Conservation (phyloP, 2,329 filamentous ascomycete genomes). For the Didymosphaeria variabile region DNA sequence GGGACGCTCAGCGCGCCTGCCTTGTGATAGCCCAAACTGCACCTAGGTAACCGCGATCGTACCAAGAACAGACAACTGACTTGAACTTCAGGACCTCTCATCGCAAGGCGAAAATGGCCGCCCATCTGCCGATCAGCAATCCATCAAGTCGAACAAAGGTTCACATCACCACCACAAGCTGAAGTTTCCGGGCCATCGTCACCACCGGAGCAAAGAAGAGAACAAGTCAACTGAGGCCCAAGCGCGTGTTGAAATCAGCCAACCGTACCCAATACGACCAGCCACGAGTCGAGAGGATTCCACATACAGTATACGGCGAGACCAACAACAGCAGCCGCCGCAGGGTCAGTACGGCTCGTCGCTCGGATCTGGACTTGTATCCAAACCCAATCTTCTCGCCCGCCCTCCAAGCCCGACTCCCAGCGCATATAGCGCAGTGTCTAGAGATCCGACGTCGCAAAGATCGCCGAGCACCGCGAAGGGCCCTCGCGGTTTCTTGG, state of each 20-base stretch:
- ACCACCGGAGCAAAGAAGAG: slow-evolving; percentile 71
- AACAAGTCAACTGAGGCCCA: slow-evolving; percentile 40
- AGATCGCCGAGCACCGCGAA: slow-evolving; percentile 66
- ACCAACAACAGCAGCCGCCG: slow-evolving; percentile 34
- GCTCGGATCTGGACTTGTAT: slow-evolving; percentile 60
- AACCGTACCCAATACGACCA: slow-evolving; percentile 70
- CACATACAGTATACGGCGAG: slow-evolving; percentile 56
- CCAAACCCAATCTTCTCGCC: slow-evolving; percentile 59
- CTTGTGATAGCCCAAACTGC: slow-evolving; percentile 30
- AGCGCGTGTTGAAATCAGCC: slow-evolving; percentile 45
- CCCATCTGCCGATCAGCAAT: slow-evolving; percentile 47
- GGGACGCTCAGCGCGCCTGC: slow-evolving; percentile 1
- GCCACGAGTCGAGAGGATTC: slow-evolving; percentile 80
- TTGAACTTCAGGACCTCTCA: slow-evolving; percentile 33
- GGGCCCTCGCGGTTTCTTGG: slow-evolving; percentile 61
- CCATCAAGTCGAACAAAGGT: slow-evolving; percentile 63
- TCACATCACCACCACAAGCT: slow-evolving; percentile 61
- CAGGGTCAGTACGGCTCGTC: slow-evolving; percentile 57
- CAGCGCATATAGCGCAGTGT: slow-evolving; percentile 71
- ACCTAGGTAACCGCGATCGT: not conserved
- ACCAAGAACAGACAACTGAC: slow-evolving; percentile 26
- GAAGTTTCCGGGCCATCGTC: slow-evolving; percentile 72
- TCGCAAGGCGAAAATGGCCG: slow-evolving; percentile 46
- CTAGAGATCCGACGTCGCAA: slow-evolving; percentile 56
- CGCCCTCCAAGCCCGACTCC: slow-evolving; percentile 85